These are phyloP conservation scores for Xerocomellus chrysenteron DNA, from an alignment of 768 basidiomycete species.

Conservation along the genomic window DNA sequence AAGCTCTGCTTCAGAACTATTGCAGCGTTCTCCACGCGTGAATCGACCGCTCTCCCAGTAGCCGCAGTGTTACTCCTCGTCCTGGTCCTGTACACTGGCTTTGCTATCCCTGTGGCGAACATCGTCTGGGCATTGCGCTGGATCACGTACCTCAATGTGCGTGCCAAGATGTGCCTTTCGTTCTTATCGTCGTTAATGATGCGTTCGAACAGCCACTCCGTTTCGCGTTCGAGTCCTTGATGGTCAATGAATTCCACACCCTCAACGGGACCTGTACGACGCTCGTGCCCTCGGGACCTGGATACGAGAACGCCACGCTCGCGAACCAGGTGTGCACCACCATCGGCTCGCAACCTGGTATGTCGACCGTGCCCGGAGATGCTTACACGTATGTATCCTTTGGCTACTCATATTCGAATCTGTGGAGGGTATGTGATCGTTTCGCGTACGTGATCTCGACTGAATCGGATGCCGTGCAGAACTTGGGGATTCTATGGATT, in stretches of 20 bases:
- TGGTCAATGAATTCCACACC: slow-evolving; percentile 52
- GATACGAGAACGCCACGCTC: slow-evolving; percentile 33
- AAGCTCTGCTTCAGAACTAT: too few species aligned
- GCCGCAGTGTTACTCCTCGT: slow-evolving; percentile 22
- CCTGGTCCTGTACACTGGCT: too few species aligned
- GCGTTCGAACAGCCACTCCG: slow-evolving; percentile 30
- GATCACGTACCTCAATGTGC: too few species aligned
- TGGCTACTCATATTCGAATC: slow-evolving; percentile 25
- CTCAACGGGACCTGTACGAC: slow-evolving; percentile 36
- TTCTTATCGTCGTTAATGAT: slow-evolving; percentile 31
- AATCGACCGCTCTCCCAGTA: too few species aligned
- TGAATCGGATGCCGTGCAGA: slow-evolving; percentile 16
- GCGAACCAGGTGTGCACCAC: slow-evolving; percentile 45
- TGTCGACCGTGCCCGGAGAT: slow-evolving; percentile 9
- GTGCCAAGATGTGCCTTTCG: not conserved
- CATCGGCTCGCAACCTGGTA: slow-evolving; percentile 42
- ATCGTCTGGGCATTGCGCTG: too few species aligned
- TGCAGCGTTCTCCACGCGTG: too few species aligned
- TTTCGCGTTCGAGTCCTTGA: slow-evolving; percentile 24
- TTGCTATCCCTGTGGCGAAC: too few species aligned
- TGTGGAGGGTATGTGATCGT: slow-evolving; percentile 39
- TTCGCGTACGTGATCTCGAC: not conserved
- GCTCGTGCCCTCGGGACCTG: slow-evolving; percentile 33
- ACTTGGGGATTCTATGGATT: slow-evolving; percentile 43
- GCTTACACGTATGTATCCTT: slow-evolving; percentile 37